Percentiles rank a stretch among this genome's conserved stretches.
These are phyloP conservation scores for Xylaria sp. DNA, from an alignment of 2,329 filamentous ascomycete genomes.

Conservation along the genomic window DNA sequence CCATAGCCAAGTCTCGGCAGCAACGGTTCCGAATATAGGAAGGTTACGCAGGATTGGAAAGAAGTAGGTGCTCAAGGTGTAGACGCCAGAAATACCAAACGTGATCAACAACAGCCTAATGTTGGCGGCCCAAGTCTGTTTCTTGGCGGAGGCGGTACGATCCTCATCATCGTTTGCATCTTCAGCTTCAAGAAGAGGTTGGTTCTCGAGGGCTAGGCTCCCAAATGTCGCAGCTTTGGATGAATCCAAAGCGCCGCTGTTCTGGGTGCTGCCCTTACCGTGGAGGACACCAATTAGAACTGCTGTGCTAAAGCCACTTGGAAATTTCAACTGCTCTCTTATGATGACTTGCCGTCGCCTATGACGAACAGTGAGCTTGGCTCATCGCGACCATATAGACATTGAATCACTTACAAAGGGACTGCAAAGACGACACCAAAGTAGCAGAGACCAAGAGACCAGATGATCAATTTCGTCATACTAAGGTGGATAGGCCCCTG, in stretches of 20 bases:
- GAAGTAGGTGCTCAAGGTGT: slow-evolving; percentile 89
- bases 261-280: slow-evolving; percentile 56
- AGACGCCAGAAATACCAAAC: slow-evolving; percentile 63
- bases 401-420: slow-evolving; percentile 62
- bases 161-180: slow-evolving; percentile 32
- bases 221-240: slow-evolving; percentile 42
- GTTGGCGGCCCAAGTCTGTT: slow-evolving; percentile 53
- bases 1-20: slow-evolving; percentile 89
- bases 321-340: slow-evolving; percentile 88
- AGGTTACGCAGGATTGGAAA: slow-evolving; percentile 82
- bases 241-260: slow-evolving; percentile 35
- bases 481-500: slow-evolving; percentile 75
- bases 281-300: slow-evolving; percentile 91
- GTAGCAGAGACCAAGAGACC: slow-evolving; percentile 91
- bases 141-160: slow-evolving; percentile 42
- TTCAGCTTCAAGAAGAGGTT: slow-evolving; percentile 34
- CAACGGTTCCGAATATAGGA: slow-evolving; percentile 79
- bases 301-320: slow-evolving; percentile 93
- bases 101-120: slow-evolving; percentile 61
- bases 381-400: not conserved
- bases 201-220: slow-evolving; percentile 42
- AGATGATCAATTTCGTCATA: slow-evolving; percentile 80
- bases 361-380: slow-evolving; percentile 3
- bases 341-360: slow-evolving; percentile 89
- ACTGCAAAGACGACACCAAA: slow-evolving; percentile 98